These are phyloP conservation scores for Diplodia scrobiculata DNA, from an alignment of 2,329 filamentous ascomycete genomes.

Conservation along the genomic window DNA sequence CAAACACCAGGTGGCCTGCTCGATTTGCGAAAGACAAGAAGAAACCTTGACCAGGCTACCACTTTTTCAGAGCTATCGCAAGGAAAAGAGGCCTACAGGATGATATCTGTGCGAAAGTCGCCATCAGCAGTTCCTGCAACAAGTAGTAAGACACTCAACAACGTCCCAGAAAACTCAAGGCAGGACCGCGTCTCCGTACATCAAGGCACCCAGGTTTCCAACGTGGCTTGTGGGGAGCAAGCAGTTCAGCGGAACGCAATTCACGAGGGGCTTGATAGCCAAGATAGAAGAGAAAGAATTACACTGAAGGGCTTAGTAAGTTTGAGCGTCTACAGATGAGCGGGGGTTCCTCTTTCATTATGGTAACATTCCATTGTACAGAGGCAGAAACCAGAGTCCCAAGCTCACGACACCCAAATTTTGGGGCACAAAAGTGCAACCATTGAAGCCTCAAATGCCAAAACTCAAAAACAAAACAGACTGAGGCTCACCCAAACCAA, in stretches of 20 bases:
- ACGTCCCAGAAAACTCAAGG: neutral
- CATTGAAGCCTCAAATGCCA: neutral
- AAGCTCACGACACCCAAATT: neutral
- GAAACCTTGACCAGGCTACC: too few species aligned
- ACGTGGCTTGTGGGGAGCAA: neutral
- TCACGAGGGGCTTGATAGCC: neutral
- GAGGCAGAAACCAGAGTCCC: neutral
- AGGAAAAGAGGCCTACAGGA: neutral
- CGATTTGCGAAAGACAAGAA: too few species aligned
- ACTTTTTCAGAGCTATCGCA: neutral
- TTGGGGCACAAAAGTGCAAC: neutral
- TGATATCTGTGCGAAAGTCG: neutral
- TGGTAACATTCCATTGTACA: neutral
- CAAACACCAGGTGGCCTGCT: too few species aligned
- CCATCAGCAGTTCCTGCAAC: neutral
- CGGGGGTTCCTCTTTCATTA: neutral
- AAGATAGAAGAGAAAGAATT: neutral
- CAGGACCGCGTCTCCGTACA: neutral
- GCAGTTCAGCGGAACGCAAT: neutral
- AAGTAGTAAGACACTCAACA: neutral
- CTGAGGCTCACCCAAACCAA: slow-evolving; percentile 31
- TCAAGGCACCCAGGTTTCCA: neutral
- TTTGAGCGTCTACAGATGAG: neutral
- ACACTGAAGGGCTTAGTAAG: neutral
- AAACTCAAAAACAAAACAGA: neutral